phyloP scores from a whole-genome alignment of 169 alveolate species.

The Plasmodium blacklocki region DNA sequence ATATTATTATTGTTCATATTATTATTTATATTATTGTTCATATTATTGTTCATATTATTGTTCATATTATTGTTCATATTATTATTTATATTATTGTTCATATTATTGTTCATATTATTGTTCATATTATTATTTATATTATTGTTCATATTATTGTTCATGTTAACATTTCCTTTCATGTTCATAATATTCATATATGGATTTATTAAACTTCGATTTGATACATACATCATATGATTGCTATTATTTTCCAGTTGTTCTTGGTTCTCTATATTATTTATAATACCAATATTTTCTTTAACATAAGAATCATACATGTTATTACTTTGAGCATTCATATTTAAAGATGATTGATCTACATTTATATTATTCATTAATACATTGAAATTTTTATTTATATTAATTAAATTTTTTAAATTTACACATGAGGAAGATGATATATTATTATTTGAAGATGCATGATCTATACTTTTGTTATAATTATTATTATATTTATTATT shows the following conservation, averaged over 20 bases:
- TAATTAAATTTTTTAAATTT: conserved; percentile 45
- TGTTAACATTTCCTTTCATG: background rate
- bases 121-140: too few species aligned
- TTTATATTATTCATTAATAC: conserved; percentile 33
- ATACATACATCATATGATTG: conserved; percentile 5
- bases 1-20: too few species aligned
- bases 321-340: background rate
- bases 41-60: background rate
- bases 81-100: too few species aligned
- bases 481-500: conserved; percentile 31
- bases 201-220: conserved; percentile 2
- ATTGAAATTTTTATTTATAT: conserved; percentile 55
- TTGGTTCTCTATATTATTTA: background rate
- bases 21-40: too few species aligned
- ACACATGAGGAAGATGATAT: background rate
- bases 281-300: background rate
- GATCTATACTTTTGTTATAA: conserved; percentile 7
- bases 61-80: too few species aligned
- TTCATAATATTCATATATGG: conserved; percentile 1
- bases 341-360: background rate
- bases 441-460: conserved; percentile 2
- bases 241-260: background rate
- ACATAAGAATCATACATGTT: conserved; percentile 5
- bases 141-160: background rate
- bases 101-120: too few species aligned